Conservation (phyloP, 441 rosid species). For the Croton laevigatus region DNA sequence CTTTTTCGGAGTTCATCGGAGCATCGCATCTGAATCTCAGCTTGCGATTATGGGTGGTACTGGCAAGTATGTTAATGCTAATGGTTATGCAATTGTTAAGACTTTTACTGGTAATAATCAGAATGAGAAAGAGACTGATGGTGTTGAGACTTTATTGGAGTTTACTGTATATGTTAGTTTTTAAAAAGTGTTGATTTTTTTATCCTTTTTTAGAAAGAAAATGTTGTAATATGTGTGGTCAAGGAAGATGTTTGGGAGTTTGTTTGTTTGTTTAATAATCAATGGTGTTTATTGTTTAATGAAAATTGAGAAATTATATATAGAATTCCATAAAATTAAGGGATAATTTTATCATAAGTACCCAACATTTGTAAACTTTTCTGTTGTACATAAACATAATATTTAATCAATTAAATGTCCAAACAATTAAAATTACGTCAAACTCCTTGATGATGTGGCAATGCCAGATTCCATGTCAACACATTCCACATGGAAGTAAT, state of each 20-base stretch:
- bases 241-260: not conserved
- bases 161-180: slow-evolving; percentile 26
- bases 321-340: not conserved
- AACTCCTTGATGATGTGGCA: too few species aligned
- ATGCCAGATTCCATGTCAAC: too few species aligned
- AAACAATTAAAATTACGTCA: too few species aligned
- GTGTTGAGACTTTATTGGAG: slow-evolving; percentile 39
- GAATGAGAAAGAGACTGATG: slow-evolving; percentile 39
- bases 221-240: slow-evolving; percentile 5
- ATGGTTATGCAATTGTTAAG: slow-evolving; percentile 40
- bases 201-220: not conserved
- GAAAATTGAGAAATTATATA: not conserved
- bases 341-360: too few species aligned
- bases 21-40: slow-evolving; percentile 40
- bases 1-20: slow-evolving; percentile 50
- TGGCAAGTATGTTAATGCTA: slow-evolving; percentile 44
- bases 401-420: too few species aligned
- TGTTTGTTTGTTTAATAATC: not conserved
- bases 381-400: too few species aligned
- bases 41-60: slow-evolving; percentile 51
- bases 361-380: too few species aligned
- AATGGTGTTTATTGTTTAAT: not conserved
- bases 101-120: slow-evolving; percentile 25
- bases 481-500: too few species aligned
- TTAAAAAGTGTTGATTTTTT: slow-evolving; percentile 2